Base-by-base conservation (phyloP, 2,329 filamentous ascomycete genomes). In the Talaromyces sp. region DNA sequence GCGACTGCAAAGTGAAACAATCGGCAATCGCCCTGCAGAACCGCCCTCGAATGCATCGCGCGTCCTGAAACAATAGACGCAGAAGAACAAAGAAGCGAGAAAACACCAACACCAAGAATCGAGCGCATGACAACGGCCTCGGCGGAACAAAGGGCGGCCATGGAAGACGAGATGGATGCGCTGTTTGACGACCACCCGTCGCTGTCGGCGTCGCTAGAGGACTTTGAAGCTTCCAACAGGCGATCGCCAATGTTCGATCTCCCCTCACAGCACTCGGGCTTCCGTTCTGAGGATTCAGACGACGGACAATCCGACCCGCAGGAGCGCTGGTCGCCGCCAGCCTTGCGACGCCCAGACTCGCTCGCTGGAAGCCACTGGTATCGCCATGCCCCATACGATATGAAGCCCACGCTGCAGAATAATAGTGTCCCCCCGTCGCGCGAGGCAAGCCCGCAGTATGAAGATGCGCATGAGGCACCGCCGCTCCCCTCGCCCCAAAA, bases 291-390 rank as follows among this genome's bases (percentile, higher is more conserved):
- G 57, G 76, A 79, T 39, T 78, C 82, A 55, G 81, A 82, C 30
- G 66, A 69, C 60, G 70, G 76, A 59, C 65, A 73, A 32, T 30
- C 56, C 33, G 60, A 55, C 4, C 75, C 76, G 28, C 72, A 71
- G 59, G 81, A 82, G 55, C 84, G 84, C 33, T 89, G 85, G 85
- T 87, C 85, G 58, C 87, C 87, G 47, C 87, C 87, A 2, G 85
- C 85, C 13, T 87, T 86, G 80, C 80, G 84, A 63, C 71, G 73
- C 30, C 70, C 71, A 61, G 76, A 77, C 65, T 82, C 81, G 68
- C 72, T 75, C 58, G 75, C 80, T 64, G 85, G 83, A 65, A 87
- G 82, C 69, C 80, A 81, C 63, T 86, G 84, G 84, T 78, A 78
- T 71, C 71, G 79, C 64, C 74, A 81, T 70, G 75, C 79, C 67